Conservation (phyloP, 108 stramenopile genomes). For the Cylindrotheca fusiformis region DNA sequence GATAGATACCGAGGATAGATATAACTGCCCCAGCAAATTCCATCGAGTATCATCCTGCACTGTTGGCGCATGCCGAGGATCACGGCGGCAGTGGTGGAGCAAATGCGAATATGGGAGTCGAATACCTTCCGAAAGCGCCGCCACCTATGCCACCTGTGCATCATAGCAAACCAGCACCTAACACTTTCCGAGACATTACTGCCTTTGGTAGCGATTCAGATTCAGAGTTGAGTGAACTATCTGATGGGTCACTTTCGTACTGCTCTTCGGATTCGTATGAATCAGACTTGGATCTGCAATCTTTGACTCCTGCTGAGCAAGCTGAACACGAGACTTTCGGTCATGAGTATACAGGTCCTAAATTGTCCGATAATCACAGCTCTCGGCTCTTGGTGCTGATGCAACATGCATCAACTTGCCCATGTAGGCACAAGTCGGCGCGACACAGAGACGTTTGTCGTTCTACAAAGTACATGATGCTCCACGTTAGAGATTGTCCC, state of each 20-base stretch:
- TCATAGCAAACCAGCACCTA: background rate
- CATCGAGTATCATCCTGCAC: constrained; percentile 89
- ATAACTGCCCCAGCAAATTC: constrained; percentile 79
- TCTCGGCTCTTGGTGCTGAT: constrained; percentile 71
- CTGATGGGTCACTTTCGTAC: constrained; percentile 39
- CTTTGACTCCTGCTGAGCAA: constrained; percentile 55
- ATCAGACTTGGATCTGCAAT: constrained; percentile 45
- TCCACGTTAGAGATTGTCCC: constrained; percentile 90
- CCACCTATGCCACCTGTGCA: constrained; percentile 2
- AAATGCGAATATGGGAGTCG: background rate
- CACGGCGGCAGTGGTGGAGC: constrained; percentile 23
- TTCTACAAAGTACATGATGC: constrained; percentile 85
- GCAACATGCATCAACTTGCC: constrained; percentile 77
- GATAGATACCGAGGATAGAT: constrained; percentile 82
- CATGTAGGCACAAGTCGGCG: constrained; percentile 56
- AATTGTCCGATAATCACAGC: constrained; percentile 58
- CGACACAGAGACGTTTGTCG: constrained; percentile 79
- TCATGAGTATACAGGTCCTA: constrained; percentile 65
- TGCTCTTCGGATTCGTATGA: constrained; percentile 50
- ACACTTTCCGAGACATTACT: background rate
- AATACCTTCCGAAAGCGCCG: constrained; percentile 2
- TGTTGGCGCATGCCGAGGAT: constrained; percentile 75
- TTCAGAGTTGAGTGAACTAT: constrained; percentile 61
- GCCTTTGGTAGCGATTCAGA: constrained; percentile 37
- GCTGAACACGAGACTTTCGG: constrained; percentile 80